Percentiles rank a stretch among this genome's conserved stretches.
These are phyloP conservation scores for Sporothrix inflata DNA, from an alignment of 2,329 filamentous ascomycete species.

Conservation along the genomic window DNA sequence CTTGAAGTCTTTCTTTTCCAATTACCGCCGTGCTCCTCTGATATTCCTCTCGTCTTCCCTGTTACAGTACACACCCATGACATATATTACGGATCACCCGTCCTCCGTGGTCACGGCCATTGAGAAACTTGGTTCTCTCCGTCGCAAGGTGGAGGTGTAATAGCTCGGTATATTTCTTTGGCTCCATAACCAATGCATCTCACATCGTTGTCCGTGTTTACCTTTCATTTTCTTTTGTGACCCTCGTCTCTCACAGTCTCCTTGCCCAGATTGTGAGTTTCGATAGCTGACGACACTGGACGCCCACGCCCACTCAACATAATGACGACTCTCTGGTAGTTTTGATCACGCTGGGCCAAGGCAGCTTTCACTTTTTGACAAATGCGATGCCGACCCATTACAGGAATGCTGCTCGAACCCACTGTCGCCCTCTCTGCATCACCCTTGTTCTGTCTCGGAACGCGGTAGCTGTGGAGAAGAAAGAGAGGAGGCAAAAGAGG, in stretches of 20 bases:
- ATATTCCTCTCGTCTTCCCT: background rate
- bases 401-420: background rate
- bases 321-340: background rate
- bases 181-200: background rate
- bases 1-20: background rate
- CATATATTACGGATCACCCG: background rate
- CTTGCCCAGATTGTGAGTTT: conserved; percentile 8
- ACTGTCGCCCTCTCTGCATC: background rate
- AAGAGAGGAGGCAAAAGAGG: background rate
- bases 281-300: conserved; percentile 3
- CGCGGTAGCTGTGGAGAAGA: conserved; percentile 6
- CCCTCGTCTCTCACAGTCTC: background rate
- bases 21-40: background rate
- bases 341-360: background rate
- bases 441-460: background rate
- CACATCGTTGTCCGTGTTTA: background rate
- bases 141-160: conserved; percentile 6
- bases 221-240: background rate
- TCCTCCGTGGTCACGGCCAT: background rate
- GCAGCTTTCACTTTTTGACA: background rate
- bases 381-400: conserved; percentile 3
- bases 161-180: conserved; percentile 10
- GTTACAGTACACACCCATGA: background rate
- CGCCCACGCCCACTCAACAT: background rate
- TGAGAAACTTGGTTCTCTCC: background rate